Percentiles rank a stretch among this genome's conserved stretches.
Conservation (phyloP, 768 basidiomycete species). For the Mycena alexandri region DNA sequence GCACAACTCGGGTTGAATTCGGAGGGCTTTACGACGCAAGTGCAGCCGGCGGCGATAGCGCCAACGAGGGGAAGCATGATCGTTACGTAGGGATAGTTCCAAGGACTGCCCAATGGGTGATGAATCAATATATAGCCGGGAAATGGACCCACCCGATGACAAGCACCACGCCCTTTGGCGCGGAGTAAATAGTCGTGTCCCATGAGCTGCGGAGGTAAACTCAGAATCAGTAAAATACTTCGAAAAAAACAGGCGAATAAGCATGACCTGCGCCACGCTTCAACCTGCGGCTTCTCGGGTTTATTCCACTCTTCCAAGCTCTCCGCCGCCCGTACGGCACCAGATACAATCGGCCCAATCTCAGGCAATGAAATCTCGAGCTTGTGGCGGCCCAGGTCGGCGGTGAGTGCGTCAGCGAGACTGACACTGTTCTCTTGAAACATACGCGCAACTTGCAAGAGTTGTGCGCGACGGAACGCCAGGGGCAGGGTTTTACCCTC, state of each 20-base stretch:
- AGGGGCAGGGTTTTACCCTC: slow-evolving; percentile 9
- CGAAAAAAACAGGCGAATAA: too few relatives aligned
- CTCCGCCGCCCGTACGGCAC: slow-evolving; percentile 18
- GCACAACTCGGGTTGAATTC: slow-evolving; percentile 68
- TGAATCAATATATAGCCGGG: neutral
- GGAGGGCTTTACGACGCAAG: slow-evolving; percentile 75
- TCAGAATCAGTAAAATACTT: too few relatives aligned
- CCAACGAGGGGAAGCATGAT: slow-evolving; percentile 72
- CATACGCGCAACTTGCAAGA: slow-evolving; percentile 24
- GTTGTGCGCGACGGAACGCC: slow-evolving; percentile 11
- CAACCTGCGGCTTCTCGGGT: slow-evolving; percentile 22
- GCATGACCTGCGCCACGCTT: slow-evolving; percentile 6
- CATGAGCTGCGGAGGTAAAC: slow-evolving; percentile 5
- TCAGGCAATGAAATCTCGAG: slow-evolving; percentile 7
- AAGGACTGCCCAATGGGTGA: slow-evolving; percentile 57
- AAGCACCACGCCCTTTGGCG: slow-evolving; percentile 17
- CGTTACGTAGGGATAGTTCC: slow-evolving; percentile 75
- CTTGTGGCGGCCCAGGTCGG: slow-evolving; percentile 19
- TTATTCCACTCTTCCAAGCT: slow-evolving; percentile 29
- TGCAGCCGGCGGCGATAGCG: slow-evolving; percentile 81
- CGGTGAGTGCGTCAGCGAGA: neutral
- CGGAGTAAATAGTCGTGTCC: slow-evolving; percentile 22
- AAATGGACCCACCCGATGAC: slow-evolving; percentile 11
- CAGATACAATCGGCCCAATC: slow-evolving; percentile 20
- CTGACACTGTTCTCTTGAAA: slow-evolving; percentile 19